Evolutionary conservation across 495 filamentous ascomycete genomes (phyloP).

Genomic region (Hypomontagnella submonticulosa): DNA sequence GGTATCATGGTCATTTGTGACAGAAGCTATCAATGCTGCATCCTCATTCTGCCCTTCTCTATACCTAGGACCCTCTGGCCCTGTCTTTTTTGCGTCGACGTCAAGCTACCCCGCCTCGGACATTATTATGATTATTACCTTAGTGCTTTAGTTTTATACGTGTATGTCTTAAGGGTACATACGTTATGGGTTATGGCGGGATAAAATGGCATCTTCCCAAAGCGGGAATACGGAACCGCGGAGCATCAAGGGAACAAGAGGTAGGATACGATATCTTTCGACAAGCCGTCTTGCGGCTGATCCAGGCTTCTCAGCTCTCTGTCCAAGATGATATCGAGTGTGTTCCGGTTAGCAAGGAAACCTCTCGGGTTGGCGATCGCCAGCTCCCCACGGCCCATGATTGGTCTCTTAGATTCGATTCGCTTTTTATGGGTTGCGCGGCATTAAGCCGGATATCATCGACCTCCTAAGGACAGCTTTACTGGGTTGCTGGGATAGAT

Average conservation of each 20-base stretch:
- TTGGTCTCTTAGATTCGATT: slow-evolving; percentile 39
- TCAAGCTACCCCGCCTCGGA: slow-evolving; percentile 43
- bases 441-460: slow-evolving; percentile 45
- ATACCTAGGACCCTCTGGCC: background rate
- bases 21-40: slow-evolving; percentile 39
- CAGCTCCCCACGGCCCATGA: slow-evolving; percentile 39
- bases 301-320: slow-evolving; percentile 42
- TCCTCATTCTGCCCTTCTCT: slow-evolving; percentile 29
- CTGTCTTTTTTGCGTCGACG: slow-evolving; percentile 26
- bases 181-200: slow-evolving; percentile 29
- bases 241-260: slow-evolving; percentile 22
- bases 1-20: slow-evolving; percentile 46
- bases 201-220: slow-evolving; percentile 41
- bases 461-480: slow-evolving; percentile 38
- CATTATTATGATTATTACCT: slow-evolving; percentile 43
- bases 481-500: slow-evolving; percentile 44
- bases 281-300: slow-evolving; percentile 44
- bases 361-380: slow-evolving; percentile 30
- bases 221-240: slow-evolving; percentile 38
- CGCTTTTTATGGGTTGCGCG: slow-evolving; percentile 43
- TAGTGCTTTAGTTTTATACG: slow-evolving; percentile 22
- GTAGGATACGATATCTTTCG: slow-evolving; percentile 32
- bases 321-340: slow-evolving; percentile 26
- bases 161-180: background rate
- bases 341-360: slow-evolving; percentile 31